Evolutionary conservation across 805 yeast genomes (phyloP).

Genomic region (Sporopachydermia lactativora): DNA sequence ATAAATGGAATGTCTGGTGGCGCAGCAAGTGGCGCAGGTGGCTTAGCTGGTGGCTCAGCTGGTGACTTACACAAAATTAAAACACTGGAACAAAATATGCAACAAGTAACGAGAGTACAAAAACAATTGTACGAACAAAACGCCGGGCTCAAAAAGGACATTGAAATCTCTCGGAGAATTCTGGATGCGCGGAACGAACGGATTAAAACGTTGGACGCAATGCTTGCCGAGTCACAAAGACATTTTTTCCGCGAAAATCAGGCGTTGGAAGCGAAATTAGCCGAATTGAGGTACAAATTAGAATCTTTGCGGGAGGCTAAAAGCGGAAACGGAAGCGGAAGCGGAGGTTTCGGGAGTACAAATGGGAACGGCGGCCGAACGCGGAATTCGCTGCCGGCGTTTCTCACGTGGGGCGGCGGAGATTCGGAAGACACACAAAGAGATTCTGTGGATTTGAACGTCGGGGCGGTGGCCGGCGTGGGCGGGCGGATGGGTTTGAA

Average conservation of each 20-base stretch:
- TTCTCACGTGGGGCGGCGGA: too few species aligned
- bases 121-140: constrained; percentile 53
- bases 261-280: constrained; percentile 32
- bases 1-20: too few species aligned
- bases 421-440: too few species aligned
- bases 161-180: constrained; percentile 38
- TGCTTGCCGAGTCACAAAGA: constrained; percentile 35
- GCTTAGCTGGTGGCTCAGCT: constrained; percentile 13
- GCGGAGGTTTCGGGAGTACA: too few species aligned
- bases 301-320: constrained; percentile 7
- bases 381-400: too few species aligned
- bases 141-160: constrained; percentile 38
- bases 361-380: too few species aligned
- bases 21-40: constrained; percentile 16
- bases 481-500: constrained; percentile 31
- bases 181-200: constrained; percentile 43
- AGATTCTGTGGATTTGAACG: too few species aligned
- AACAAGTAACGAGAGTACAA: constrained; percentile 41
- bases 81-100: constrained; percentile 42
- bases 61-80: constrained; percentile 31
- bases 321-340: too few species aligned
- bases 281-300: constrained; percentile 16
- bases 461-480: constrained; percentile 8
- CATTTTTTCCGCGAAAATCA: constrained; percentile 33
- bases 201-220: constrained; percentile 36